These are phyloP conservation scores for Binderoboletus segoi DNA, from an alignment of 1,284 basidiomycete genomes.

Conservation along the genomic window DNA sequence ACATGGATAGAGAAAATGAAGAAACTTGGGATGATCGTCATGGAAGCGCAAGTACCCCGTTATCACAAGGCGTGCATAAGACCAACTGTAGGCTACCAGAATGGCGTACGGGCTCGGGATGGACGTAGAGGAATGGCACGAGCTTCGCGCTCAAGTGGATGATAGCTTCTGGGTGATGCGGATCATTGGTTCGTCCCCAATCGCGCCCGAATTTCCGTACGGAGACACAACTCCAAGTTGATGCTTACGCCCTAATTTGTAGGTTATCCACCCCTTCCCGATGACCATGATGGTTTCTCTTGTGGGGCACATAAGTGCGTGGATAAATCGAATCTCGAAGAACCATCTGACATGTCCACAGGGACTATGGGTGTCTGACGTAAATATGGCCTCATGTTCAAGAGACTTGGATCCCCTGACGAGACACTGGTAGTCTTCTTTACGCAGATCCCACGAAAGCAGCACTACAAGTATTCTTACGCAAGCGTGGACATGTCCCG, in stretches of 20 bases:
- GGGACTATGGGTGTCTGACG: slow-evolving; percentile 88
- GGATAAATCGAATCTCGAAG: not conserved
- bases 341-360: slow-evolving; percentile 31
- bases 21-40: slow-evolving; percentile 69
- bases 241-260: not conserved
- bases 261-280: slow-evolving; percentile 86
- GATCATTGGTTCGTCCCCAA: slow-evolving; percentile 58
- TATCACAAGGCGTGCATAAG: not conserved
- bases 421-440: slow-evolving; percentile 57
- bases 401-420: slow-evolving; percentile 5
- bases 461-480: slow-evolving; percentile 80
- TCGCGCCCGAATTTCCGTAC: not conserved
- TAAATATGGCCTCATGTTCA: slow-evolving; percentile 37
- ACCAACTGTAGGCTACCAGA: slow-evolving; percentile 38
- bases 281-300: slow-evolving; percentile 75
- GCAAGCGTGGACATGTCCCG: slow-evolving; percentile 42
- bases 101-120: slow-evolving; percentile 82
- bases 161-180: slow-evolving; percentile 90
- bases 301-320: slow-evolving; percentile 82
- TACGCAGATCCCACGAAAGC: slow-evolving; percentile 76
- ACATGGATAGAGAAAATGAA: slow-evolving; percentile 84
- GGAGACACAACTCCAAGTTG: not conserved
- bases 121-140: slow-evolving; percentile 67
- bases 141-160: slow-evolving; percentile 65
- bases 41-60: slow-evolving; percentile 68